These are phyloP conservation scores for Pouteria campechiana DNA, from an alignment of 179 eudicot genomes.

Conservation along the genomic window DNA sequence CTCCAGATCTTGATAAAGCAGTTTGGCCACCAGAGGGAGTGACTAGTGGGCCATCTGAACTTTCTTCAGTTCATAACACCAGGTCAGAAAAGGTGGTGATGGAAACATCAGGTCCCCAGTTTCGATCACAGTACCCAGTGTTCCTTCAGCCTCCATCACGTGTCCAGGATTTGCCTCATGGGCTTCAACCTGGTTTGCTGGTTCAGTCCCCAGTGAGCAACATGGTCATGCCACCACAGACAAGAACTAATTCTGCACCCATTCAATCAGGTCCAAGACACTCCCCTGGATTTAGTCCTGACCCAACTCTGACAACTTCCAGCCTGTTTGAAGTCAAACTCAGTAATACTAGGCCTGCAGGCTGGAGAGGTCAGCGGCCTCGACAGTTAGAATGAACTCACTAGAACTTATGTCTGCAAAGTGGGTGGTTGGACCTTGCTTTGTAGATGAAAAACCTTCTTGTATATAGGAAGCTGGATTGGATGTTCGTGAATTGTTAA, in stretches of 20 bases:
- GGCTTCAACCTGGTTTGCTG: slow-evolving; percentile 1
- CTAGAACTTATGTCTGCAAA: too few species aligned
- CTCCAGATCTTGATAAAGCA: slow-evolving; percentile 35
- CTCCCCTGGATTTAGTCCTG: slow-evolving; percentile 12
- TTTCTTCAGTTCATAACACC: slow-evolving; percentile 9
- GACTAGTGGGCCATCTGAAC: slow-evolving; percentile 5
- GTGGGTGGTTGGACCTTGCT: too few species aligned
- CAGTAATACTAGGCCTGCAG: slow-evolving; percentile 6
- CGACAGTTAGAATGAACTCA: too few species aligned
- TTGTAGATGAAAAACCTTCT: too few species aligned
- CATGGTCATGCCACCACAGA: slow-evolving; percentile 3
- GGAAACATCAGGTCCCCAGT: slow-evolving; percentile 11
- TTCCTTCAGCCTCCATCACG: slow-evolving; percentile 7
- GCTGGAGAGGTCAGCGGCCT: slow-evolving; percentile 22
- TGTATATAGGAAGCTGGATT: too few species aligned
- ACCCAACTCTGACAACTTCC: slow-evolving; percentile 14
- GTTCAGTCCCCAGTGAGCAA: slow-evolving; percentile 1
- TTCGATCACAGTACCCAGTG: slow-evolving; percentile 5
- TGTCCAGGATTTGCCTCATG: slow-evolving; percentile 5
- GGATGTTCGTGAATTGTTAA: too few species aligned
- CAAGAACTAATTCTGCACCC: too few species aligned
- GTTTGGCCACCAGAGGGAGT: slow-evolving; percentile 8
- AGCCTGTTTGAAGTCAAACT: slow-evolving; percentile 6
- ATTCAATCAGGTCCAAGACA: slow-evolving; percentile 4
- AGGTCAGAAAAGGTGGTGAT: slow-evolving; percentile 12